Percentiles rank a stretch among this genome's conserved stretches.
These are phyloP conservation scores for Penicillium riverlandense DNA, from an alignment of 495 filamentous ascomycete species.

Conservation along the genomic window DNA sequence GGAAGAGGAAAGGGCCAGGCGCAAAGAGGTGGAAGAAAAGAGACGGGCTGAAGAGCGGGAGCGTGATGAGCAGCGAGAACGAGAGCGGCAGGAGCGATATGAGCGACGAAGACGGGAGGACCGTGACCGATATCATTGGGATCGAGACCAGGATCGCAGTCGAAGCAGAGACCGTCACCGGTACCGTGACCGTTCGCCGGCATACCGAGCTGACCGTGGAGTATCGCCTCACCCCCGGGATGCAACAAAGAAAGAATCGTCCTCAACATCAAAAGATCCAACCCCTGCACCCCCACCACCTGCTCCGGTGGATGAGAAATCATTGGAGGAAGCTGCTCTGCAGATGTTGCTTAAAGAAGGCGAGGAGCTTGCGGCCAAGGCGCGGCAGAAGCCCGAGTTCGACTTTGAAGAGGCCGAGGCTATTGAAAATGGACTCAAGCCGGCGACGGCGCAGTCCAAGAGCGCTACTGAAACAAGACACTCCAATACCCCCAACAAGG, in stretches of 20 bases:
- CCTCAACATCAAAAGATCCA: slow-evolving; percentile 30
- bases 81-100: slow-evolving; percentile 47
- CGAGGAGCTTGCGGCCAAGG: slow-evolving; percentile 53
- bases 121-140: slow-evolving; percentile 22
- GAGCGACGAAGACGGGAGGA: slow-evolving; percentile 41
- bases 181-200: slow-evolving; percentile 26
- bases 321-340: slow-evolving; percentile 50
- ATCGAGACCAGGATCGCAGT: slow-evolving; percentile 34
- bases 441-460: slow-evolving; percentile 14
- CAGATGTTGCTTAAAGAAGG: slow-evolving; percentile 52
- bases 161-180: slow-evolving; percentile 31
- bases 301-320: slow-evolving; percentile 43
- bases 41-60: slow-evolving; percentile 49
- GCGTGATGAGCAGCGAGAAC: slow-evolving; percentile 47
- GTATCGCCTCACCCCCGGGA: slow-evolving; percentile 31
- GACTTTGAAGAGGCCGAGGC: slow-evolving; percentile 48
- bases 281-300: slow-evolving; percentile 30
- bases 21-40: slow-evolving; percentile 44
- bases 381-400: slow-evolving; percentile 49
- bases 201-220: slow-evolving; percentile 31
- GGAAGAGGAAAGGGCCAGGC: slow-evolving; percentile 48
- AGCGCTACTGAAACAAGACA: slow-evolving; percentile 21
- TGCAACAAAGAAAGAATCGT: slow-evolving; percentile 27
- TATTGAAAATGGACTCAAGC: slow-evolving; percentile 39
- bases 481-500: slow-evolving; percentile 20